A percentile compares a stretch with the other conserved stretches of the same genome.
Evolutionary conservation across 768 basidiomycete genomes (phyloP).

Genomic region (Tephrocybe sp.): DNA sequence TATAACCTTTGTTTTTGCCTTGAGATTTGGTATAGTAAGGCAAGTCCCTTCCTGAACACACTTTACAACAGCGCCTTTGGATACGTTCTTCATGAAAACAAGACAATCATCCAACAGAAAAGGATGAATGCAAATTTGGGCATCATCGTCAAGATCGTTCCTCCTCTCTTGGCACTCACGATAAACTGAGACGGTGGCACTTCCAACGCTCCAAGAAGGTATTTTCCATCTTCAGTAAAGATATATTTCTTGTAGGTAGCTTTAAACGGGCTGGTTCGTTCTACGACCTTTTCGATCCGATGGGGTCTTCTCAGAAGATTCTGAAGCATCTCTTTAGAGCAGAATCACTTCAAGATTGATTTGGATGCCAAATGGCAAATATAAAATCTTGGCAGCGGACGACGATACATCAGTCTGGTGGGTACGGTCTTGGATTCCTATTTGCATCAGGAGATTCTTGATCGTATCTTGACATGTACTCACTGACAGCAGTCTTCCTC

Average conservation of each 20-base stretch:
- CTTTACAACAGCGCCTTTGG: conserved; percentile 54
- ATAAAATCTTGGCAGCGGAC: too few relatives aligned
- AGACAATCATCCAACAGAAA: neutral
- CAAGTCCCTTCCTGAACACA: conserved; percentile 51
- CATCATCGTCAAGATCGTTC: conserved; percentile 70
- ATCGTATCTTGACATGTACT: too few relatives aligned
- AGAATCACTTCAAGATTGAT: too few relatives aligned
- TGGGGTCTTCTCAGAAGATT: neutral
- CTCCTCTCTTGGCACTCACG: conserved; percentile 50
- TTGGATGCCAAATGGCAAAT: too few relatives aligned
- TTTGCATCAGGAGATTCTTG: too few relatives aligned
- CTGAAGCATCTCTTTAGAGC: too few relatives aligned
- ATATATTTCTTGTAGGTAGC: conserved; percentile 77
- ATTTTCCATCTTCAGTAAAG: conserved; percentile 69
- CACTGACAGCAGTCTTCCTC: too few relatives aligned
- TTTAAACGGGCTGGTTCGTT: conserved; percentile 50
- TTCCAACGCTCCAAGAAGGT: conserved; percentile 65
- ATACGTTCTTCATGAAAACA: conserved; percentile 41
- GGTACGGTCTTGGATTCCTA: too few relatives aligned
- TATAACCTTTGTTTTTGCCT: conserved; percentile 68
- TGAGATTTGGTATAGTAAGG: conserved; percentile 50
- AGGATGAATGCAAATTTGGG: conserved; percentile 73
- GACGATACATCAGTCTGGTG: too few relatives aligned
- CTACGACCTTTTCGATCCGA: conserved; percentile 13
- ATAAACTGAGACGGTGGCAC: conserved; percentile 68